Base-by-base conservation (phyloP, 108 stramenopile genomes). In the Cylindrotheca closterium region DNA sequence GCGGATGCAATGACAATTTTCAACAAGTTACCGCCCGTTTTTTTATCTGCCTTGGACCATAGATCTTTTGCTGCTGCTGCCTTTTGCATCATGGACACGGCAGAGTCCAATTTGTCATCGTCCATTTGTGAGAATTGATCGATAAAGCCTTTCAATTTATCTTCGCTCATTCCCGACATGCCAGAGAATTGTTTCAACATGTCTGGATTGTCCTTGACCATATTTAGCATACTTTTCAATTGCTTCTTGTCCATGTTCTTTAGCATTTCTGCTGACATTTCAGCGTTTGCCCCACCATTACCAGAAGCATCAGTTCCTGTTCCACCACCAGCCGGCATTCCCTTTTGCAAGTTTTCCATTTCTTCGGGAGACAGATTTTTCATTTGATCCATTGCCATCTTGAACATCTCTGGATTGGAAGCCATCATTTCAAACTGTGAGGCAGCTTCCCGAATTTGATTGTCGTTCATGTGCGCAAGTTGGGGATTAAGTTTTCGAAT, bases 201-300 rank as follows among this genome's bases (percentile, higher is more conserved):
- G 21, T 84, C 81, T 4, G 92, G 92, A 61, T 90, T 93, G 58
- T 81, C 71, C 61, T 86, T 88, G 73, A 93, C 51, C 25, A 72
- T 68, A 54, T 75, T 74, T 4, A 93, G 42, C 83, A 89, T 80
- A 2, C 51, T 32, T 28, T 79, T 83, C 18, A 93, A 33, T 57
- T 84, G 81, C 22, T 74, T 75, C 33, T 80, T 81, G 55, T 86
- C 80, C 64, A 87, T 80, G 19, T 77, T 78, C 8, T 74, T 73
- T 70, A 88, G 45, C 79, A 89, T 82, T 54, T 86, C 34, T n/a
- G 71, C 56, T 25, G 85, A 73, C 67, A 89, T 83, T 0, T 29
- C 53, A 47, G 22, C 51, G 50, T 12, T 17, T 18, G 61, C 53
- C 12, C 25, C 52, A 5, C 55, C 29, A 10, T 32, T 22, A 4